Evolutionary conservation across 805 yeast species (phyloP).

Genomic region (Saccharomycopsis fibuligera): DNA sequence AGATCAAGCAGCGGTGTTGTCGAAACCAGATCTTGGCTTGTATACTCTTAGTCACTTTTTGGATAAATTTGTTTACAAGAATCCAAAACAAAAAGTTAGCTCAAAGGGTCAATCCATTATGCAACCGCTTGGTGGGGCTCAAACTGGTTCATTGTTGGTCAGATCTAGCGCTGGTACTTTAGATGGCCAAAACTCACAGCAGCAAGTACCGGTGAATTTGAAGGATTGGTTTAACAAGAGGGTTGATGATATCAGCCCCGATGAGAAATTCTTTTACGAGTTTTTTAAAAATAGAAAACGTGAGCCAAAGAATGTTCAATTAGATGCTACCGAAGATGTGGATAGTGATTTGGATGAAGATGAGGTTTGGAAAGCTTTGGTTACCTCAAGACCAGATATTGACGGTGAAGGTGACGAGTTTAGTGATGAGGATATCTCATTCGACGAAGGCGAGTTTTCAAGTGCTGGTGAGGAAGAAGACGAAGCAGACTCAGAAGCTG

Average conservation of each 20-base stretch:
- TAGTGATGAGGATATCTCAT: slow-evolving; percentile 39
- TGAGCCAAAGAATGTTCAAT: slow-evolving; percentile 29
- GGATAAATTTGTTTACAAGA: slow-evolving; percentile 91
- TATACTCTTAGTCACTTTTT: slow-evolving; percentile 85
- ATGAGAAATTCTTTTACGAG: slow-evolving; percentile 82
- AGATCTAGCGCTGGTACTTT: slow-evolving; percentile 40
- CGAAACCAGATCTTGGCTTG: slow-evolving; percentile 86
- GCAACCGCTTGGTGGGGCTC: slow-evolving; percentile 93
- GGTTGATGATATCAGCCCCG: slow-evolving; percentile 66
- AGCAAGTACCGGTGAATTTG: slow-evolving; percentile 64
- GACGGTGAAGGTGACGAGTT: slow-evolving; percentile 41
- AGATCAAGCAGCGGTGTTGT: too few species aligned
- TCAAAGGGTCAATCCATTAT: slow-evolving; percentile 88
- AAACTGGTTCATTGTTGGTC: slow-evolving; percentile 62
- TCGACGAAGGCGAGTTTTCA: slow-evolving; percentile 32
- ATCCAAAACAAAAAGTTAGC: slow-evolving; percentile 70
- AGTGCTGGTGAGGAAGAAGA: slow-evolving; percentile 29
- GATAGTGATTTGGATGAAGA: slow-evolving; percentile 54
- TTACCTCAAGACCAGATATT: slow-evolving; percentile 65
- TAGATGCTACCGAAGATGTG: slow-evolving; percentile 33
- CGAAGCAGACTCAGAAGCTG: slow-evolving; percentile 28
- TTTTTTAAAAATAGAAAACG: slow-evolving; percentile 63
- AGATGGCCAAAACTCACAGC: slow-evolving; percentile 24
- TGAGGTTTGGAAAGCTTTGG: slow-evolving; percentile 77
- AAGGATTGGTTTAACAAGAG: slow-evolving; percentile 74